phyloP scores from a whole-genome alignment of 2,329 filamentous ascomycete genomes.

The Daldinia sp. region DNA sequence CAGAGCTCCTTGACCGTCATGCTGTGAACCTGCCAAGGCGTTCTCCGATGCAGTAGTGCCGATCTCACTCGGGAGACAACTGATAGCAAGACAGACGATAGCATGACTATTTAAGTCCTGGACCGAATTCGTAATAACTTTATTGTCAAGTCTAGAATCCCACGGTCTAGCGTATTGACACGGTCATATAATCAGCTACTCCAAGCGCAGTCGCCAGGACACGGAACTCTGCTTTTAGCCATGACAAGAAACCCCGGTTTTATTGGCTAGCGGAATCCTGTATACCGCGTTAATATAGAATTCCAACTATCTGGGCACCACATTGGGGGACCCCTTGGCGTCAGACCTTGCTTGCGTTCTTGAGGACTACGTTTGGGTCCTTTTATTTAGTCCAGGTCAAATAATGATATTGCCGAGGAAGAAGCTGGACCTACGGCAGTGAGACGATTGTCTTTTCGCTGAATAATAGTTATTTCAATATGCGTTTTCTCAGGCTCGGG shows the following conservation, averaged over 20 bases:
- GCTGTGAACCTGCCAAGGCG: constrained; percentile 10
- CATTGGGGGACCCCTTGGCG: constrained; percentile 7
- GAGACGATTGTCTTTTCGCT: neutral
- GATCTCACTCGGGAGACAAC: neutral
- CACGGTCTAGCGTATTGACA: constrained; percentile 4
- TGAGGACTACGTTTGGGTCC: neutral
- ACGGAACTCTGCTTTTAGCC: constrained; percentile 37
- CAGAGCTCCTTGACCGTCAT: neutral
- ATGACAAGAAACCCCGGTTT: constrained; percentile 8
- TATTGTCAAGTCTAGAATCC: constrained; percentile 25
- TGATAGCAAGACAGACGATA: constrained; percentile 13
- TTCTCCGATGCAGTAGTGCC: constrained; percentile 14
- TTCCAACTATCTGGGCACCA: constrained; percentile 23
- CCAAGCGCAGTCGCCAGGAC: constrained; percentile 22
- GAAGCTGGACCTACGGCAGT: neutral
- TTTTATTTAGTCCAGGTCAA: constrained; percentile 14
- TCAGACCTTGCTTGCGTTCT: neutral
- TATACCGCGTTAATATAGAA: constrained; percentile 24
- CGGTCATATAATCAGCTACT: constrained; percentile 14
- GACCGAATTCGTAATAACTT: constrained; percentile 12
- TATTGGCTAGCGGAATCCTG: constrained; percentile 18
- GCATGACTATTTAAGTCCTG: constrained; percentile 6
- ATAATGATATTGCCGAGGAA: constrained; percentile 14
- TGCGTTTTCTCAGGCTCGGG: constrained; percentile 20
- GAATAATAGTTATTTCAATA: constrained; percentile 12